These are phyloP conservation scores for Mycothermus thermophilus DNA, from an alignment of 495 filamentous ascomycete genomes.

Conservation along the genomic window DNA sequence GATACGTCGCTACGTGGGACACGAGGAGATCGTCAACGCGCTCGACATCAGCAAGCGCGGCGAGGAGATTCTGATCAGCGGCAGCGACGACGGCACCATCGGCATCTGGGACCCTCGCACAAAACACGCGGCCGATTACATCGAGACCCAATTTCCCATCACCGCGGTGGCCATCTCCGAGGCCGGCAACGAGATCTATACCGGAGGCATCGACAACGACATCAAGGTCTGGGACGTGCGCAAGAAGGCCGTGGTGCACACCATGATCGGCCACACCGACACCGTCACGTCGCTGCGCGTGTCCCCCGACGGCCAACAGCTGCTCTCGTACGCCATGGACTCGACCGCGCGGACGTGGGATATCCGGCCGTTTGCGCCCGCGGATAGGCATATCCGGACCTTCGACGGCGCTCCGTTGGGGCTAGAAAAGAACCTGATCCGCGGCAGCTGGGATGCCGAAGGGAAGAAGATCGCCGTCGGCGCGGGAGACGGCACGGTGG, in stretches of 20 bases:
- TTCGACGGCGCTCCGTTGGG: conserved; percentile 82
- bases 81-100: conserved; percentile 83
- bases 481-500: conserved; percentile 76
- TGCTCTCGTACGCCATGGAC: conserved; percentile 89
- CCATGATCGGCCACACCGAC: conserved; percentile 79
- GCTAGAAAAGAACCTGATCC: conserved; percentile 81
- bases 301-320: conserved; percentile 80
- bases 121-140: conserved; percentile 74
- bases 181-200: conserved; percentile 90
- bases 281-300: conserved; percentile 80
- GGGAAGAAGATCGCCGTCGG: conserved; percentile 81
- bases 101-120: conserved; percentile 95
- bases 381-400: conserved; percentile 65
- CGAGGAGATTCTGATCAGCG: conserved; percentile 77
- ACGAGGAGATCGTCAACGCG: conserved; percentile 87
- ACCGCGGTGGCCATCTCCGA: conserved; percentile 83
- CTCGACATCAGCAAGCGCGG: conserved; percentile 78
- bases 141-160: conserved; percentile 85
- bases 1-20: conserved; percentile 82
- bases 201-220: conserved; percentile 90
- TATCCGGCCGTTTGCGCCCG: conserved; percentile 83
- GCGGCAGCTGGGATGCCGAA: conserved; percentile 79
- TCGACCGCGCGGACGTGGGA: conserved; percentile 93
- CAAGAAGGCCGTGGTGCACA: conserved; percentile 75
- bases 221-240: conserved; percentile 96